Percentiles rank a stretch among this genome's conserved stretches.
These are phyloP conservation scores for Urochloa ruziziensis DNA, from an alignment of 176 grass and related monocot species.

Conservation along the genomic window DNA sequence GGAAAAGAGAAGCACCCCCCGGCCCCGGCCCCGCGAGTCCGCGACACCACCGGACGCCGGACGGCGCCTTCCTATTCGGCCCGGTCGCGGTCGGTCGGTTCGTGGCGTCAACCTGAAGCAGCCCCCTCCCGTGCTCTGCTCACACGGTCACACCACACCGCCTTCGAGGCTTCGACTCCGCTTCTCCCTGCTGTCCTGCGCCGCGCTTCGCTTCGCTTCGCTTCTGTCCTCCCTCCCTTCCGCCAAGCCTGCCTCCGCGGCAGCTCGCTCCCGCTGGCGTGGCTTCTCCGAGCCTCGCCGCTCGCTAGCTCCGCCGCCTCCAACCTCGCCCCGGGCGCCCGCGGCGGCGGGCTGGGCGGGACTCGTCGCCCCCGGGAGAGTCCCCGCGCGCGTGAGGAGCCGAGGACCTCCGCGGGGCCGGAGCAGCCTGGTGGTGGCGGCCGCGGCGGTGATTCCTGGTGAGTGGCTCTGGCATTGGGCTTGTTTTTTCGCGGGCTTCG, in stretches of 20 bases:
- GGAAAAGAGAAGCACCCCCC: neutral
- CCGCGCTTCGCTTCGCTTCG: neutral
- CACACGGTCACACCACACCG: neutral
- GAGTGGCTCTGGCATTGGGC: conserved; percentile 8
- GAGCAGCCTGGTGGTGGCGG: neutral
- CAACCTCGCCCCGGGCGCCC: neutral
- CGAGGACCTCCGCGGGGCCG: neutral
- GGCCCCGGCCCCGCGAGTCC: neutral
- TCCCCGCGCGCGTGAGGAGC: neutral
- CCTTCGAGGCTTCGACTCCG: neutral
- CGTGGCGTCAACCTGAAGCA: conserved; percentile 50
- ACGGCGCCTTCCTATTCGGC: neutral
- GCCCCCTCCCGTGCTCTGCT: neutral
- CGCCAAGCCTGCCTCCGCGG: neutral
- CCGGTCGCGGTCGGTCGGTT: conserved; percentile 8
- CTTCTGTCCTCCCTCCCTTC: neutral
- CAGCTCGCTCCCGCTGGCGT: neutral
- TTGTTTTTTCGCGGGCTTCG: neutral
- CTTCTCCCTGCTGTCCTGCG: neutral
- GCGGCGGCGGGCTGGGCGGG: neutral
- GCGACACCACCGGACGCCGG: neutral
- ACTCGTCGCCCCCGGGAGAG: neutral
- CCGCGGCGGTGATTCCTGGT: neutral
- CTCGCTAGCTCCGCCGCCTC: neutral
- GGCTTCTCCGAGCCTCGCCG: neutral